phyloP scores from a whole-genome alignment of 768 basidiomycete species.

The Infundibulicybe gibba region DNA sequence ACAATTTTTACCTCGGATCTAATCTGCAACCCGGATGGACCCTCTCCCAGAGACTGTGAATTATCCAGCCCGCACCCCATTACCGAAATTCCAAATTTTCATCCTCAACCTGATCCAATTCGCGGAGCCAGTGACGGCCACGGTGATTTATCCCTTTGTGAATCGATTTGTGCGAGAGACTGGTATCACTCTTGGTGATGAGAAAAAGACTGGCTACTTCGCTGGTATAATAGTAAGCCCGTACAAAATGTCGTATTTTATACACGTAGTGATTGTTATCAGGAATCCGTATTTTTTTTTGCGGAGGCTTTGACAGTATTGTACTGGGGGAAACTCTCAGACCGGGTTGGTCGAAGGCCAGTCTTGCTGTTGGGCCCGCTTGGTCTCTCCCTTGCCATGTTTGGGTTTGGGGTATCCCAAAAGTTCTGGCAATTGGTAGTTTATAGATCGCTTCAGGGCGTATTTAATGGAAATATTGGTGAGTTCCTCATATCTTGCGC shows the following conservation, averaged over 20 bases:
- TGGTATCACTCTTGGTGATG: conserved; percentile 38
- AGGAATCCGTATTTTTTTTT: conserved; percentile 37
- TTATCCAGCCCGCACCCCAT: conserved; percentile 10
- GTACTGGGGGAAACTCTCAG: conserved; percentile 31
- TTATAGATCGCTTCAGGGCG: conserved; percentile 25
- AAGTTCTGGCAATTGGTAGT: conserved; percentile 24
- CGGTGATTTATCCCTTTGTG: conserved; percentile 42
- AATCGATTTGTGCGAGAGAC: conserved; percentile 38
- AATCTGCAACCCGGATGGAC: no score
- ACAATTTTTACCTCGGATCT: no score
- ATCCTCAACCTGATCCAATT: conserved; percentile 29
- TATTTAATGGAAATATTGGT: conserved; percentile 40
- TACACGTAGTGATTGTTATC: background rate
- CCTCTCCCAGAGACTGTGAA: no score
- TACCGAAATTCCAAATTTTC: conserved; percentile 30
- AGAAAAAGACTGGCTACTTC: conserved; percentile 41
- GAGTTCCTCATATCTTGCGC: background rate
- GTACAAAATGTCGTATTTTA: background rate
- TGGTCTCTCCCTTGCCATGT: conserved; percentile 25
- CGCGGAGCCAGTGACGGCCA: conserved; percentile 21
- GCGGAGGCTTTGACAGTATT: conserved; percentile 29
- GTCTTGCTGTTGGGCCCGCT: conserved; percentile 28
- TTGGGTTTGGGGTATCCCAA: conserved; percentile 27
- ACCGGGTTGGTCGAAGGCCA: conserved; percentile 29
- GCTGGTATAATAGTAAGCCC: conserved; percentile 40